Conservation (phyloP, 2,329 filamentous ascomycete genomes). For the Venturia pyrina region DNA sequence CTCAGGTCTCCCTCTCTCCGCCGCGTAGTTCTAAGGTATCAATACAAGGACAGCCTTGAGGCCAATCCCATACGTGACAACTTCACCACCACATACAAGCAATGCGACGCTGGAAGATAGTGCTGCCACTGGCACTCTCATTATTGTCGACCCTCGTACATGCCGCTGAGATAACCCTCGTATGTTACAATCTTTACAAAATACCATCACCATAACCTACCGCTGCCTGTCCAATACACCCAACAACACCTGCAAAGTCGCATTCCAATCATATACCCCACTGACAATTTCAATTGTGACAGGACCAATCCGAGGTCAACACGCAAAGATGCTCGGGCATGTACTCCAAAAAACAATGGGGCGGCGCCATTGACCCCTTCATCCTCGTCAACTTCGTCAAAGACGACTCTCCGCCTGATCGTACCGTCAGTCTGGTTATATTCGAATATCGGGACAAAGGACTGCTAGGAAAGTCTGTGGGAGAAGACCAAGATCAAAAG, state of each 20-base stretch:
- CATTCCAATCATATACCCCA: neutral
- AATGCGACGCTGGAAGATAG: conserved; percentile 26
- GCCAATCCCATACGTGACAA: neutral
- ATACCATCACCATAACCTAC: neutral
- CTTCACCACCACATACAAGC: conserved; percentile 13
- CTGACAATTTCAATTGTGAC: conserved; percentile 28
- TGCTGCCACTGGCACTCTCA: conserved; percentile 23
- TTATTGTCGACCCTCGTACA: conserved; percentile 16
- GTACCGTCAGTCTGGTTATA: conserved; percentile 72
- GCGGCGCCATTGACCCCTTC: conserved; percentile 77
- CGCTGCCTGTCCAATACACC: neutral
- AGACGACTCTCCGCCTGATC: conserved; percentile 53
- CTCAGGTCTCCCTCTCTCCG: too few relatives aligned
- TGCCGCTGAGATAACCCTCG: conserved; percentile 28
- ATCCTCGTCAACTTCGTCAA: conserved; percentile 71
- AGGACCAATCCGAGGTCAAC: conserved; percentile 65
- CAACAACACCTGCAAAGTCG: too few relatives aligned
- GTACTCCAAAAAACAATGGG: conserved; percentile 87
- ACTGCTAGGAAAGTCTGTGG: conserved; percentile 59
- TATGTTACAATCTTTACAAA: conserved; percentile 14
- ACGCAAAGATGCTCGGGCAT: conserved; percentile 83
- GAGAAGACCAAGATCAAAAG: conserved; percentile 44
- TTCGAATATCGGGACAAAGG: conserved; percentile 89
- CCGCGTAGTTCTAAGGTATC: neutral
- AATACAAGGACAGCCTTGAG: neutral